Conservation (phyloP, 495 filamentous ascomycete genomes). For the Penicillium silybi region DNA sequence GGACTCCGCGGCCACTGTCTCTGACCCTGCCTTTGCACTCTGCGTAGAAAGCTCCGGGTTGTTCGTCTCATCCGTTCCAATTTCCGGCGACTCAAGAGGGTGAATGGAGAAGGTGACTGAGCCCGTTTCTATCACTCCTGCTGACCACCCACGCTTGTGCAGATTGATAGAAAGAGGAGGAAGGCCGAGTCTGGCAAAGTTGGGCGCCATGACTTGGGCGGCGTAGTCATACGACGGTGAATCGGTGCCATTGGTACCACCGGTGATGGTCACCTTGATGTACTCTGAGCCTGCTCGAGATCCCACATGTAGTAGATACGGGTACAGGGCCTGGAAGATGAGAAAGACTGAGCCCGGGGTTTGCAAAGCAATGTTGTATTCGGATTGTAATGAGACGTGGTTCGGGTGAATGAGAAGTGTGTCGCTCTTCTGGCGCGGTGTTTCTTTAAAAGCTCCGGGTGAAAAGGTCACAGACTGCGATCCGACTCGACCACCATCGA, state of each 20-base stretch:
- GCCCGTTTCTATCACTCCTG: conserved; percentile 54
- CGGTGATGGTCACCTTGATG: conserved; percentile 59
- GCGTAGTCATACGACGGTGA: conserved; percentile 76
- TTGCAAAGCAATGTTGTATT: conserved; percentile 30
- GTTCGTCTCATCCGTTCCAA: not conserved
- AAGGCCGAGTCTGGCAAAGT: conserved; percentile 60
- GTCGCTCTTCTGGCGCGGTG: not conserved
- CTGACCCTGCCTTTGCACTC: not conserved
- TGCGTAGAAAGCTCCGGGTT: not conserved
- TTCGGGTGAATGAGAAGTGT: conserved; percentile 6
- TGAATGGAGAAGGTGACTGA: conserved; percentile 55
- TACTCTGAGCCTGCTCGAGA: conserved; percentile 23
- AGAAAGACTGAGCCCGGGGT: conserved; percentile 53
- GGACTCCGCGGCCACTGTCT: not conserved
- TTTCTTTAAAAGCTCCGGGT: conserved; percentile 21
- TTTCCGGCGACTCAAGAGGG: conserved; percentile 34
- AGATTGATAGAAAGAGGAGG: conserved; percentile 53
- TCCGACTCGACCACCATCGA: conserved; percentile 53
- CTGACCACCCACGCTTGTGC: conserved; percentile 63
- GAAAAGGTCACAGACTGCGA: conserved; percentile 51
- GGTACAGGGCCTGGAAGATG: conserved; percentile 80
- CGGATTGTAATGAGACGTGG: conserved; percentile 11
- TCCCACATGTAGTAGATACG: conserved; percentile 64
- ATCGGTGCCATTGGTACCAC: conserved; percentile 73
- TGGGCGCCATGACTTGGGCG: conserved; percentile 68